These are phyloP conservation scores for Populus hybrid DNA, from an alignment of 441 rosid species.

Conservation along the genomic window DNA sequence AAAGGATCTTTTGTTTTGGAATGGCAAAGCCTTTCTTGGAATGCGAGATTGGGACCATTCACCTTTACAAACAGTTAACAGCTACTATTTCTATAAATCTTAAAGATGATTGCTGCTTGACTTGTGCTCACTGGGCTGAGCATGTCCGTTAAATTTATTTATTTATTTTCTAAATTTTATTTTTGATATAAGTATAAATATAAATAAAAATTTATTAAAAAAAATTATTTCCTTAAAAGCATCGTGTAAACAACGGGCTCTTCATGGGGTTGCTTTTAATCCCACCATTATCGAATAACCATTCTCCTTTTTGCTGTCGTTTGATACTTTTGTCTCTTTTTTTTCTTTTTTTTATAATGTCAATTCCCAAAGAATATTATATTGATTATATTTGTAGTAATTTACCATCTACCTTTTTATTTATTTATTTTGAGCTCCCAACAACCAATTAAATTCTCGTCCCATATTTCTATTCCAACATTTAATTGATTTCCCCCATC, in stretches of 20 bases:
- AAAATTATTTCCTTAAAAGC: too few relatives aligned
- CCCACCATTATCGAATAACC: neutral
- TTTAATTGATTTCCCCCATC: too few relatives aligned
- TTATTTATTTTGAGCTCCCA: neutral
- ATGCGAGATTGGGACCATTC: neutral
- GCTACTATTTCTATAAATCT: neutral
- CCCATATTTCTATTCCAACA: neutral
- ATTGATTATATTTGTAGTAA: too few relatives aligned
- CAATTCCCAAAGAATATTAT: neutral
- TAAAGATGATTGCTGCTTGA: neutral
- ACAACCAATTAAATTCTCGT: neutral
- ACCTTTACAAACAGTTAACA: neutral
- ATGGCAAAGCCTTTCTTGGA: neutral
- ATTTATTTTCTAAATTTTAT: too few relatives aligned
- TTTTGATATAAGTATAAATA: too few relatives aligned
- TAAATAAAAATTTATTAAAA: too few relatives aligned
- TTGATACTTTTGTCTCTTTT: neutral
- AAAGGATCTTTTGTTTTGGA: conserved; percentile 13
- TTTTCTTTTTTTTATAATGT: too few relatives aligned
- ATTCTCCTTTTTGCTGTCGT: neutral
- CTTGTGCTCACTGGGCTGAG: too few relatives aligned
- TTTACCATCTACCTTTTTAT: neutral
- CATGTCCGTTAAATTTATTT: too few relatives aligned
- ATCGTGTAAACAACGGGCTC: too few relatives aligned
- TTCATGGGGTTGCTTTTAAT: neutral